Evolutionary conservation across 495 filamentous ascomycete genomes (phyloP).

Genomic region (Trichocladium uniseriatum): DNA sequence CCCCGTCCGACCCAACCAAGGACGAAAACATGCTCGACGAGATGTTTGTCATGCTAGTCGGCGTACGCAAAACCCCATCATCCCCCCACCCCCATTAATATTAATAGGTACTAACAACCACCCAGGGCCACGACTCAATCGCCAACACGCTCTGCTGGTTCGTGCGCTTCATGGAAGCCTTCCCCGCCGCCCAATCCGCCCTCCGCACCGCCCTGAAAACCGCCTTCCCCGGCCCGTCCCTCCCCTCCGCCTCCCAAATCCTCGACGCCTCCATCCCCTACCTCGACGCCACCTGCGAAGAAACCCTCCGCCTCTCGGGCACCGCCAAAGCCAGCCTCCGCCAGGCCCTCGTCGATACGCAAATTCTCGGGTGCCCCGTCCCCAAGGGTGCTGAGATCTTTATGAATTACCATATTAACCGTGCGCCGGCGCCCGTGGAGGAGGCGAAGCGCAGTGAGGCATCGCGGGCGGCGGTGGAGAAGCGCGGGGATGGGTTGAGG

Average conservation of each 20-base stretch:
- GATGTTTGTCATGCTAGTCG: conserved; percentile 16
- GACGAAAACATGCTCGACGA: conserved; percentile 24
- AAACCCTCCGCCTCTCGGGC: conserved; percentile 23
- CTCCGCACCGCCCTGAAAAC: conserved; percentile 20
- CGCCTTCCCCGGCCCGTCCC: conserved; percentile 7
- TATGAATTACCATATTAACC: conserved; percentile 14
- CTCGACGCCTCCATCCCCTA: conserved; percentile 27
- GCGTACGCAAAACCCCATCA: conserved; percentile 6
- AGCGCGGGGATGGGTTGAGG: conserved; percentile 12
- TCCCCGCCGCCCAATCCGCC: conserved; percentile 19
- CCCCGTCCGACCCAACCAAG: conserved; percentile 18
- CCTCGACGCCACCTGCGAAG: conserved; percentile 30
- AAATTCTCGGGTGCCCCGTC: conserved; percentile 25
- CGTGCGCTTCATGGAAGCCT: conserved; percentile 23
- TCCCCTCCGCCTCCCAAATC: conserved; percentile 23
- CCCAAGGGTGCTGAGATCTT: conserved; percentile 29
- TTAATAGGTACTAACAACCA: not conserved
- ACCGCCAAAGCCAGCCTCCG: conserved; percentile 19
- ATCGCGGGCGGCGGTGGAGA: conserved; percentile 12
- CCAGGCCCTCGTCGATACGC: conserved; percentile 24
- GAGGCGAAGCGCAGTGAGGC: too few species aligned
- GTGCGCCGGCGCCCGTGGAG: conserved; percentile 10
- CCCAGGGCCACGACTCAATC: conserved; percentile 23
- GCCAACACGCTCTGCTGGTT: conserved; percentile 29
- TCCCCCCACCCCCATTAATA: not conserved